Evolutionary conservation across 2,329 filamentous ascomycete genomes (phyloP).

Genomic region (Acephala macrosclerotiorum): DNA sequence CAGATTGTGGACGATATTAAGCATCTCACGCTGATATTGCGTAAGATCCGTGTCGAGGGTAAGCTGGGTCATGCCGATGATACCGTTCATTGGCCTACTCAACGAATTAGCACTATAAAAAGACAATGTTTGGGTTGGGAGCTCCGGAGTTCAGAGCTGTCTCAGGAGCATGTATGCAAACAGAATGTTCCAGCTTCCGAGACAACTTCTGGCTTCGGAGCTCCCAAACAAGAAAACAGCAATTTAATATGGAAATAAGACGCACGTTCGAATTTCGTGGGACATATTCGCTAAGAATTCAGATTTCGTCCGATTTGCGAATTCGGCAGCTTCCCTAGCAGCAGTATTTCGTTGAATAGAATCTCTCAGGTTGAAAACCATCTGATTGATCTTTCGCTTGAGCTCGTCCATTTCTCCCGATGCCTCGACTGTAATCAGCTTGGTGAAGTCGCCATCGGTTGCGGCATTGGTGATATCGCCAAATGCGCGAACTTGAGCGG

Average conservation of each 20-base stretch:
- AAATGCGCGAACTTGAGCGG: slow-evolving; percentile 96
- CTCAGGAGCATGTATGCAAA: background rate
- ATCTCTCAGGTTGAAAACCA: slow-evolving; percentile 95
- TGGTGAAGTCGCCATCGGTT: slow-evolving; percentile 96
- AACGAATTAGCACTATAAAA: background rate
- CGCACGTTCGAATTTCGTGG: slow-evolving; percentile 93
- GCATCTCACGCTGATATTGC: slow-evolving; percentile 95
- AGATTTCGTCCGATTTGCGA: slow-evolving; percentile 98
- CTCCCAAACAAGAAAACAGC: no score
- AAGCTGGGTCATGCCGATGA: slow-evolving; percentile 83
- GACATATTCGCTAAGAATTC: slow-evolving; percentile 99
- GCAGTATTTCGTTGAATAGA: slow-evolving; percentile 97
- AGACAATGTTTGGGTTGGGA: background rate
- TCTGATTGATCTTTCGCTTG: slow-evolving; percentile 99
- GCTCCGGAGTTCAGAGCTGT: no score
- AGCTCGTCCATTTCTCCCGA: slow-evolving; percentile 99
- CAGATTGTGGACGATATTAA: slow-evolving; percentile 96
- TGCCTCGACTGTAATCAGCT: slow-evolving; percentile 94
- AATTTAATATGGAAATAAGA: background rate
- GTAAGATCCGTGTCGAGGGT: slow-evolving; percentile 95
- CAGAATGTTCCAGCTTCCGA: background rate
- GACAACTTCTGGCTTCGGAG: slow-evolving; percentile 4
- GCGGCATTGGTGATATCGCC: slow-evolving; percentile 98
- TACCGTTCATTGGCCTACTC: slow-evolving; percentile 30
- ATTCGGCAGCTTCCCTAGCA: slow-evolving; percentile 91